Percentiles rank a stretch among this genome's conserved stretches.
Conservation (phyloP, 2,329 filamentous ascomycete genomes). For the Nectriaceae sp. region DNA sequence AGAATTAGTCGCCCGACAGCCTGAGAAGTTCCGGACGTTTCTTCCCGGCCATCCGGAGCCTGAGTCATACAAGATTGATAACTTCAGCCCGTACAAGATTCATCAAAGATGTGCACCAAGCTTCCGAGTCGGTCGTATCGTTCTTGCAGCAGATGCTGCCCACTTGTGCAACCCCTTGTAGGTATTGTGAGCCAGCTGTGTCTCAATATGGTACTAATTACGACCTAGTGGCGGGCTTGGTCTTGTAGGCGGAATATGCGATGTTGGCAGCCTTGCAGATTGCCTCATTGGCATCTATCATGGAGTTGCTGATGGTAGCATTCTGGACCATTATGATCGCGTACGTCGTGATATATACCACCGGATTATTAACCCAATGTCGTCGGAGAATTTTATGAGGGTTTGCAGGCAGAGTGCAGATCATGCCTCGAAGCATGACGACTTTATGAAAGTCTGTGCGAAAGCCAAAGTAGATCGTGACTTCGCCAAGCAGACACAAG, state of each 20-base stretch:
- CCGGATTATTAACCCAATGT: no score
- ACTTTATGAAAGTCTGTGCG: no score
- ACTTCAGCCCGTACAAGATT: slow-evolving; percentile 1
- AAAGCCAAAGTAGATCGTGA: no score
- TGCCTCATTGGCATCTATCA: slow-evolving; percentile 1
- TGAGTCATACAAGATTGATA: neutral
- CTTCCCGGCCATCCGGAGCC: neutral
- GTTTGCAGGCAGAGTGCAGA: no score
- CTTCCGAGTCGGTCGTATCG: neutral
- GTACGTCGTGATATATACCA: slow-evolving; percentile 22
- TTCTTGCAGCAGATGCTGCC: slow-evolving; percentile 3
- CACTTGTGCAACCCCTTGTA: slow-evolving; percentile 7
- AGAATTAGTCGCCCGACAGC: neutral
- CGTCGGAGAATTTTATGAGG: no score
- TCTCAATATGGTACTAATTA: neutral
- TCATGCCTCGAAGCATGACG: no score
- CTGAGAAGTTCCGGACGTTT: neutral
- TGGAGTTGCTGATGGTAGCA: neutral
- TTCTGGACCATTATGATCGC: slow-evolving; percentile 1
- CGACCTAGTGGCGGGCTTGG: neutral
- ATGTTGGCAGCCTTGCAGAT: slow-evolving; percentile 1
- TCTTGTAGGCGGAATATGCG: neutral
- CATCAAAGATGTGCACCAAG: slow-evolving; percentile 1
- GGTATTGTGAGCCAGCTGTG: neutral
- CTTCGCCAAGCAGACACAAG: no score